Evolutionary conservation across 1,284 basidiomycete species (phyloP).

Genomic region (Coniferiporia weirii): DNA sequence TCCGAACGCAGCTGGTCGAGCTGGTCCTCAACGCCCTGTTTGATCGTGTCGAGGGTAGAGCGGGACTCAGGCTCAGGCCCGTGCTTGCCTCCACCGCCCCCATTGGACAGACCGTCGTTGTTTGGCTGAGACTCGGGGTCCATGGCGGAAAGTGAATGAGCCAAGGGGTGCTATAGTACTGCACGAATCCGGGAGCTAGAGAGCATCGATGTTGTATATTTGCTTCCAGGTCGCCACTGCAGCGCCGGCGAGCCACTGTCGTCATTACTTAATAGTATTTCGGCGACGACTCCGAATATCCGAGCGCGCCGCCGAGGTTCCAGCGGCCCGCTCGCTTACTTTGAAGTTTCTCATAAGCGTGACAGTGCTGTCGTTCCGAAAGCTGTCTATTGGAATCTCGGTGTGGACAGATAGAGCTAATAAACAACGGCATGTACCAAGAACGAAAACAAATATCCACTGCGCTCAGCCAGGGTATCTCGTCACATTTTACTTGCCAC

Average conservation of each 20-base stretch:
- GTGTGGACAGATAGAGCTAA: not conserved
- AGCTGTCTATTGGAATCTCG: not conserved
- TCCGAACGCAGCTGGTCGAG: not conserved
- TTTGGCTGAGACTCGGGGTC: not conserved
- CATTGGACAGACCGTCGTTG: not conserved
- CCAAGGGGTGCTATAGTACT: not conserved
- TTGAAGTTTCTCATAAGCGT: no score
- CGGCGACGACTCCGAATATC: not conserved
- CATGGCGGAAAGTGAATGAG: not conserved
- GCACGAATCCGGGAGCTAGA: not conserved
- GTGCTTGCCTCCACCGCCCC: not conserved
- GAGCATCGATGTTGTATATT: not conserved
- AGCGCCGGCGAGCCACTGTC: not conserved
- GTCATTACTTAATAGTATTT: not conserved
- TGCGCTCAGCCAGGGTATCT: conserved; percentile 1
- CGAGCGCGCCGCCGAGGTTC: not conserved
- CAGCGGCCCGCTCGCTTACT: not conserved
- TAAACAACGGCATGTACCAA: not conserved
- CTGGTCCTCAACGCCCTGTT: not conserved
- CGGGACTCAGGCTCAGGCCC: no score
- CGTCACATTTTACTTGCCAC: conserved; percentile 61
- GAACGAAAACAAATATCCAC: not conserved
- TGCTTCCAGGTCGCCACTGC: not conserved
- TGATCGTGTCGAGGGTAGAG: no score
- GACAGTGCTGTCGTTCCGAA: not conserved